Base-by-base conservation (phyloP, 106 monocot species). In the Narthecium ossifragum region DNA sequence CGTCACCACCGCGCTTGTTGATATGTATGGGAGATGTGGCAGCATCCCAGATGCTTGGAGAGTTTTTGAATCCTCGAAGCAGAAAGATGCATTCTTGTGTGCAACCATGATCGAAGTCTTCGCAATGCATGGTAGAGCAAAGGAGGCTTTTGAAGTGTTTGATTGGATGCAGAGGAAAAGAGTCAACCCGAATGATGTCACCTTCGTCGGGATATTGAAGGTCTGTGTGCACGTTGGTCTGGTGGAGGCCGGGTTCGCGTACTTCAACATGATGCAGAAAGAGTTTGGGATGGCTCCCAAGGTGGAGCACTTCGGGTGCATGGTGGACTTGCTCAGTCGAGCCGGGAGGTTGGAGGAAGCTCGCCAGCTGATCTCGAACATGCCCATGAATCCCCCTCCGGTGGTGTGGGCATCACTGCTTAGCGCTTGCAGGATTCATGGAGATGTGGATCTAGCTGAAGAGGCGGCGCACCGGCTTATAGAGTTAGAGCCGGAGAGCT, bases 341-440 rank as follows among this genome's bases (percentile, higher is more conserved):
- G 60, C 74, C 1, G 74, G 70, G 36, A 55, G 50, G 6, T 45
- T 74, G 2, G 26, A 60, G 9, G 79, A 73, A 34, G 79, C 79
- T 14, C 10, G 45, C 27, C 37, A 61, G 12, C 57, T 79, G 31
- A 65, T 79, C 36, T 32, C 49, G 3, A 57, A 31, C 7, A 70
- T 82, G 78, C 61, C 74, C 30, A 40, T 66, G 31, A 23, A 20
- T 5, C 72, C 86, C 12, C 45, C 60, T 66, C 34, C 60, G 4
- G 72, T 39, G 15, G 38, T 61, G 21, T 87, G 86, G 82, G 65
- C 64, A 26, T 61, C 86, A 46, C 52, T 87, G 61, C 70, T 85
- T 4, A 57, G 69, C 58, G 76, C 70, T 14, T 70, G 73, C 39
- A 66, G 60, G 29, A 30, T 70, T 6, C 73, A 80, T 25, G 18